Conservation (phyloP, 805 yeast genomes). For the Candida manassasensis region DNA sequence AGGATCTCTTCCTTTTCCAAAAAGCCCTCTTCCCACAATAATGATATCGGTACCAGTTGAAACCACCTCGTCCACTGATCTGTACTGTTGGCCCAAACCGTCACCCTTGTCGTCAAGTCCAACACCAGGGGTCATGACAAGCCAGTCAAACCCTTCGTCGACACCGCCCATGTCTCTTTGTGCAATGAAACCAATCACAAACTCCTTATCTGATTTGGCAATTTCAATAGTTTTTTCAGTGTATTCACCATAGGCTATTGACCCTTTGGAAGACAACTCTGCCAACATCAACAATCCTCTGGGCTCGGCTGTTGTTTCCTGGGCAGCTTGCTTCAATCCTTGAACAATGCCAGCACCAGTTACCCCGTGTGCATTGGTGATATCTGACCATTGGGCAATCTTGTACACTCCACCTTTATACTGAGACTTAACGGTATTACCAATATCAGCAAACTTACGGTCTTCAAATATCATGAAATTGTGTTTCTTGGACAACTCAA, state of each 20-base stretch:
- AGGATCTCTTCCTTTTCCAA: conserved; percentile 93
- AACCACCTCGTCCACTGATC: conserved; percentile 84
- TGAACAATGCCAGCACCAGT: conserved; percentile 91
- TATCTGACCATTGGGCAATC: conserved; percentile 93
- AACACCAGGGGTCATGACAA: conserved; percentile 97
- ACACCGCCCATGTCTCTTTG: conserved; percentile 82
- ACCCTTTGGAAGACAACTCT: conserved; percentile 89
- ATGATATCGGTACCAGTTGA: conserved; percentile 87
- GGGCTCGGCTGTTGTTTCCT: conserved; percentile 66
- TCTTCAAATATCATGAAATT: conserved; percentile 93
- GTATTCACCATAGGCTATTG: conserved; percentile 89
- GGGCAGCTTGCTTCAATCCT: conserved; percentile 80
- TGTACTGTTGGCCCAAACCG: conserved; percentile 91
- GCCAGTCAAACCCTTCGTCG: conserved; percentile 88
- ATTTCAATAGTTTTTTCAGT: conserved; percentile 84
- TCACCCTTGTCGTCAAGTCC: conserved; percentile 97
- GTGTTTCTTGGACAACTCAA: conserved; percentile 71
- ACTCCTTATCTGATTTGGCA: conserved; percentile 79
- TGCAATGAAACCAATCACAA: conserved; percentile 95
- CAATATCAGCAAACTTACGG: conserved; percentile 97
- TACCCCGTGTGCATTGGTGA: conserved; percentile 96
- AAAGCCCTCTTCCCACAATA: conserved; percentile 97
- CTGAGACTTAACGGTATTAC: conserved; percentile 93
- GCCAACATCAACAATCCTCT: conserved; percentile 94
- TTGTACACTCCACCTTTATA: conserved; percentile 85